These are phyloP conservation scores for Lenzites betulinus DNA, from an alignment of 768 basidiomycete genomes.

Conservation along the genomic window DNA sequence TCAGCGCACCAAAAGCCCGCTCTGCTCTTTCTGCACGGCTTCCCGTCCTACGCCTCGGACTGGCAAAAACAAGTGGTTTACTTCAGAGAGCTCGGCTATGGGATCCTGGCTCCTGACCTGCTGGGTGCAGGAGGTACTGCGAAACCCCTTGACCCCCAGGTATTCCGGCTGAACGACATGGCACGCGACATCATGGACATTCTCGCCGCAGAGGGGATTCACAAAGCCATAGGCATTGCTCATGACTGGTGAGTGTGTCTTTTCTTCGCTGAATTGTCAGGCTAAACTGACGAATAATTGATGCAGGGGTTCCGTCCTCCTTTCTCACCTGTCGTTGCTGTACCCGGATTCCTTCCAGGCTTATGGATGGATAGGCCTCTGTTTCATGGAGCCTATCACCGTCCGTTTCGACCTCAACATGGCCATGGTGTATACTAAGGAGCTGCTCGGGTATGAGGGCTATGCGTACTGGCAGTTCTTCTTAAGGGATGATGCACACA, in stretches of 20 bases:
- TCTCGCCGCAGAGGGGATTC: slow-evolving; percentile 31
- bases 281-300: background rate
- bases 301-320: slow-evolving; percentile 38
- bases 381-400: slow-evolving; percentile 32
- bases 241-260: slow-evolving; percentile 36
- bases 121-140: slow-evolving; percentile 48
- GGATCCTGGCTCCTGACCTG: slow-evolving; percentile 49
- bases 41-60: slow-evolving; percentile 41
- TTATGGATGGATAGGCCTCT: slow-evolving; percentile 38
- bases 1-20: slow-evolving; percentile 35
- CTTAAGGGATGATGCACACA: background rate
- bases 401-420: background rate
- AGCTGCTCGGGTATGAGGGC: background rate
- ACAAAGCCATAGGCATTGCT: slow-evolving; percentile 33
- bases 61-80: slow-evolving; percentile 44
- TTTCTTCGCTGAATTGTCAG: background rate
- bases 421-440: background rate
- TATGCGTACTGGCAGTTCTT: background rate
- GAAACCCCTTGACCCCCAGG: slow-evolving; percentile 37
- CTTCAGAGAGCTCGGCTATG: slow-evolving; percentile 42
- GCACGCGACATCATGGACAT: slow-evolving; percentile 37
- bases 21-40: slow-evolving; percentile 47
- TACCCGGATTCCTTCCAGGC: slow-evolving; percentile 42
- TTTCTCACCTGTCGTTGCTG: slow-evolving; percentile 38
- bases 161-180: slow-evolving; percentile 28